Base-by-base conservation (phyloP, 2,329 filamentous ascomycete genomes). In the Xylaria sp. region DNA sequence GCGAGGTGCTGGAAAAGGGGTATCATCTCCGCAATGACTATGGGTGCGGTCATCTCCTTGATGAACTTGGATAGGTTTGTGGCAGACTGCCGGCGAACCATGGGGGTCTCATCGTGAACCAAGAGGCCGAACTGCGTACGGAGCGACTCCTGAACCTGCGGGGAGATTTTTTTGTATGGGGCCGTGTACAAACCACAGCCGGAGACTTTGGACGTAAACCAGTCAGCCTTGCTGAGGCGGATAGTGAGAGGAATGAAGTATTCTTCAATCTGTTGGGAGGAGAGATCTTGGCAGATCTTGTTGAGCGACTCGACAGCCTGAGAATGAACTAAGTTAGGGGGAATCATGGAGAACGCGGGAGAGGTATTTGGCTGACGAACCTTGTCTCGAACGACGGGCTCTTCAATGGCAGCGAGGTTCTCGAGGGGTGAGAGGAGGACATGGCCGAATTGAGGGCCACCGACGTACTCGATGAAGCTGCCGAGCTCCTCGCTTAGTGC, bases 141-240 rank as follows among this genome's bases (percentile, higher is more conserved):
- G 68, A 99, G 90, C 75, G 91, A 91, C 83, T 97, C 93, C 83
- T 99, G 96, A 74, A 94, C 89, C n/a, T 90, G 87, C 60, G 91
- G 88, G 64, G 93, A 92, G 68, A 96, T 93, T 85, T 97, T 97
- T 77, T 90, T 92, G 85, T 99, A 99, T 72, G 96, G 95, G 57
- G 90, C 89, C 79, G 93, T 96, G 85, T 95, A 99, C 71, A 99
- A 91, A 71, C 96, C 96, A 73, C 95, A 97, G 71, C 95, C 96
- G 36, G 96, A 99, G 73, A 99, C 96, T 85, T 98, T 99, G 73
- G 96, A 98, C 66, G 96, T 99, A 82, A 99, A 99, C 96, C 96
- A 99, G 84, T 99, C 96, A 82, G 96, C 96, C 88, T 98, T 99
- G 73, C 96, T 97, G 70, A 99, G 92, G 79, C 96, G 93, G 78